Conservation (phyloP, 2,329 filamentous ascomycete species). For the Monilinia polystroma region DNA sequence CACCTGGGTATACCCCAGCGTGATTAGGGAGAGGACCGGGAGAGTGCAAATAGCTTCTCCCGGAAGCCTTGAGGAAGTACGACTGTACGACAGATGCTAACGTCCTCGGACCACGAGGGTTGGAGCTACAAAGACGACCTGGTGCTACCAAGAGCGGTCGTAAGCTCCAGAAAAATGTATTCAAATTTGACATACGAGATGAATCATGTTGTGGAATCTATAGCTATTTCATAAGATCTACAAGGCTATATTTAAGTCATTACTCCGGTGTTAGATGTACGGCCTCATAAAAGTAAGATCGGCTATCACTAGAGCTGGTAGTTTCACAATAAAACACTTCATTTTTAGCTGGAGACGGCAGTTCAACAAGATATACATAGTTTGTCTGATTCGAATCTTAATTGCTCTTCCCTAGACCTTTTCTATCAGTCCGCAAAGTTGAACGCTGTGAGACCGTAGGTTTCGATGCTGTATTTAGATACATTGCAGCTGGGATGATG, state of each 20-base stretch:
- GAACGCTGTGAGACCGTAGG: not conserved
- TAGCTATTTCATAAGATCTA: constrained; percentile 3
- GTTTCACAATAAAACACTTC: not conserved
- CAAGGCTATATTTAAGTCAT: constrained; percentile 3
- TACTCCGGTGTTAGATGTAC: not conserved
- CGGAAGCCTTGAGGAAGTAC: constrained; percentile 11
- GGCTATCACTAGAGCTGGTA: not conserved
- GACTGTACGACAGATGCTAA: constrained; percentile 6
- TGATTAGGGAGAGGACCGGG: constrained; percentile 4
- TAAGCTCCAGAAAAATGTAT: constrained; percentile 13
- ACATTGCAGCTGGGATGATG: constrained; percentile 5
- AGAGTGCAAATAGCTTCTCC: constrained; percentile 12
- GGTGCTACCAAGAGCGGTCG: constrained; percentile 10
- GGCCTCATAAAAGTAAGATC: not conserved
- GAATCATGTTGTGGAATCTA: constrained; percentile 15
- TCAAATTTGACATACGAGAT: constrained; percentile 1
- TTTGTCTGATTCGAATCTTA: not conserved
- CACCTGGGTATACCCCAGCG: constrained; percentile 3
- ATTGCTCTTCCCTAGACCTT: not conserved
- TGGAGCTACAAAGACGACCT: not conserved
- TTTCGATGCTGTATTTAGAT: constrained; percentile 9
- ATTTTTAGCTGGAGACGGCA: not conserved
- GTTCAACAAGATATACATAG: not conserved
- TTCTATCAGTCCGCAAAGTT: not conserved
- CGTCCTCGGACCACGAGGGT: constrained; percentile 10